These are phyloP conservation scores for Exophiala mesophila DNA, from an alignment of 2,329 filamentous ascomycete species.

Conservation along the genomic window DNA sequence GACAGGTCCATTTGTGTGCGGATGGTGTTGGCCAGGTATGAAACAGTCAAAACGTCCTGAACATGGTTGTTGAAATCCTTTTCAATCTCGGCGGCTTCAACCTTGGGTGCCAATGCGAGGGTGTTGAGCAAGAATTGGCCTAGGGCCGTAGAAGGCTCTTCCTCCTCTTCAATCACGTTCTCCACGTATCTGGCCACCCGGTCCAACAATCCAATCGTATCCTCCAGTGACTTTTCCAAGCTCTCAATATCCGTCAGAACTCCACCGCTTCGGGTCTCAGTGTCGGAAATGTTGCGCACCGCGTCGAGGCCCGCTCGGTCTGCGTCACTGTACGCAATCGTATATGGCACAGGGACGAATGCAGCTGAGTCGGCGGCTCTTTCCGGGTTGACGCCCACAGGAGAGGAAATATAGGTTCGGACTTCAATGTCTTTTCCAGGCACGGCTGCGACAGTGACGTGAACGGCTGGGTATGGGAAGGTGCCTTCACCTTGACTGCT, in stretches of 20 bases:
- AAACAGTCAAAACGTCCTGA: conserved; percentile 96
- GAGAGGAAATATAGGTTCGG: conserved; percentile 89
- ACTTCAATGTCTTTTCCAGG: conserved; percentile 85
- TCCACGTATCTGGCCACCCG: conserved; percentile 88
- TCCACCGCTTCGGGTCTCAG: conserved; percentile 66
- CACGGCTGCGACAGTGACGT: conserved; percentile 89
- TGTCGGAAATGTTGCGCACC: conserved; percentile 74
- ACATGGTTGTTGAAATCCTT: conserved; percentile 99
- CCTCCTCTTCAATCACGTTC: conserved; percentile 85
- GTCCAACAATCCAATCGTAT: conserved; percentile 84
- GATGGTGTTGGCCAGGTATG: conserved; percentile 97
- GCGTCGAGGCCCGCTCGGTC: conserved; percentile 75
- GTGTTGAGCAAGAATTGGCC: conserved; percentile 95
- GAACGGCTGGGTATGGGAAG: conserved; percentile 93
- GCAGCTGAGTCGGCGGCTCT: conserved; percentile 92
- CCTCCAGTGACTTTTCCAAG: conserved; percentile 77
- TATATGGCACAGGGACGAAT: conserved; percentile 95
- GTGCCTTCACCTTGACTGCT: conserved; percentile 94
- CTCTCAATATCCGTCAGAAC: conserved; percentile 85
- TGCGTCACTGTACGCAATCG: conserved; percentile 80
- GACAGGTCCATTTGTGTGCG: conserved; percentile 98
- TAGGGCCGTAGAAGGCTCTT: conserved; percentile 86
- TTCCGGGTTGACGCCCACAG: conserved; percentile 91
- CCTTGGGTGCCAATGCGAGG: conserved; percentile 88
- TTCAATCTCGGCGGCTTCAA: conserved; percentile 84